Conservation (phyloP, 352 stramenopile genomes). For the Phytophthora podocarpi region DNA sequence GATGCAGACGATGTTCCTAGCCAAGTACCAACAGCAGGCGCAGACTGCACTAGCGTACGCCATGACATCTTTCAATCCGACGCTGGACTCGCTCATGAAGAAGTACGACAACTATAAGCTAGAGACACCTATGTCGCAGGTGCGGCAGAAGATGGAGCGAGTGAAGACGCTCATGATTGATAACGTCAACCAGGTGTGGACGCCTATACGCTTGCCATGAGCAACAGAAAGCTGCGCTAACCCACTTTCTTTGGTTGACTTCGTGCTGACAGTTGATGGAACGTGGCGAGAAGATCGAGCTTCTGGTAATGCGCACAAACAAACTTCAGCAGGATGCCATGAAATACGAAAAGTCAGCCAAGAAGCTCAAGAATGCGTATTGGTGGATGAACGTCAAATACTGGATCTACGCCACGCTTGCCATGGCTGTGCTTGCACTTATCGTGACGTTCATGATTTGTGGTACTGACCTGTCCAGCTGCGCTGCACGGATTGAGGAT, state of each 20-base stretch:
- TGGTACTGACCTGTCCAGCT: constrained; percentile 73
- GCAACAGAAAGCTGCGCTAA: no score
- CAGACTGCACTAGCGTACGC: constrained; percentile 75
- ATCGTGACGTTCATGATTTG: constrained; percentile 76
- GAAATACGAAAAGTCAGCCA: constrained; percentile 95
- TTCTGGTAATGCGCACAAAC: constrained; percentile 87
- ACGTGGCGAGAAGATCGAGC: constrained; percentile 98
- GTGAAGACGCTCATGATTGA: constrained; percentile 99
- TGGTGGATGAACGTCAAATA: constrained; percentile 91
- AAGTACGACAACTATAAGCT: constrained; percentile 88
- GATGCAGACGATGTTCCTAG: constrained; percentile 65
- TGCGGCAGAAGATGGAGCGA: constrained; percentile 96
- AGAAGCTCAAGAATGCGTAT: constrained; percentile 91
- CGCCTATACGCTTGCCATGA: no score
- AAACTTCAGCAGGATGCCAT: constrained; percentile 96
- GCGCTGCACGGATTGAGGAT: constrained; percentile 46
- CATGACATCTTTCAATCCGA: constrained; percentile 65
- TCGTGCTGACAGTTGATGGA: constrained; percentile 88
- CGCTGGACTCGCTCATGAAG: constrained; percentile 72
- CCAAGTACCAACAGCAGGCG: constrained; percentile 64
- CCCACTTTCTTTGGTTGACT: not conserved
- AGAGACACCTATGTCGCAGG: constrained; percentile 76
- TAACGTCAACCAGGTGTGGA: constrained; percentile 93
- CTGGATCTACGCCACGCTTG: constrained; percentile 62
- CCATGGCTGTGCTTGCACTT: constrained; percentile 61